Evolutionary conservation across 352 stramenopile genomes (phyloP).

Genomic region (Globisporangium parvum): DNA sequence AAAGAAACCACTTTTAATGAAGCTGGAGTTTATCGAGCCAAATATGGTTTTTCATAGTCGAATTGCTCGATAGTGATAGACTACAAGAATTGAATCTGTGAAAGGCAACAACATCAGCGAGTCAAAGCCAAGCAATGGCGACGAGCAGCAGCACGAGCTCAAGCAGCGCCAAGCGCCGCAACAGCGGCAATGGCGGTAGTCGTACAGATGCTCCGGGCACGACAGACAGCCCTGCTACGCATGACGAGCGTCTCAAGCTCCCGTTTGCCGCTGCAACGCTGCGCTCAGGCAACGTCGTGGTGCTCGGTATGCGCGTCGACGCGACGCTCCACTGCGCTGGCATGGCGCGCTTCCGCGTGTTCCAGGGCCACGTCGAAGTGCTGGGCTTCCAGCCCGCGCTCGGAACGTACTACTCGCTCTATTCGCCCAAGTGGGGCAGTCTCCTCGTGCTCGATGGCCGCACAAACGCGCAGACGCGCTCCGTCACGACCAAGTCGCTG

Average conservation of each 20-base stretch:
- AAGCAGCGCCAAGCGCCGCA: too few relatives aligned
- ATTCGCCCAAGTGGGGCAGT: constrained; percentile 80
- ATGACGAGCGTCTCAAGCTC: background rate
- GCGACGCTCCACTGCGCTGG: constrained; percentile 61
- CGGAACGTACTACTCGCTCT: constrained; percentile 72
- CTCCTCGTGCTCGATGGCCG: constrained; percentile 48
- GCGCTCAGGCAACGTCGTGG: constrained; percentile 56
- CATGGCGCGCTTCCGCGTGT: constrained; percentile 71
- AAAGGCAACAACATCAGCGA: too few relatives aligned
- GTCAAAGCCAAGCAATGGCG: too few relatives aligned
- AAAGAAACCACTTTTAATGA: too few relatives aligned
- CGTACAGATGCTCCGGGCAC: background rate
- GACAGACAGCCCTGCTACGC: background rate
- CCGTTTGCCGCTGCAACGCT: constrained; percentile 25
- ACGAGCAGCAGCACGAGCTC: too few relatives aligned
- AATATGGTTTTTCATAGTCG: too few relatives aligned
- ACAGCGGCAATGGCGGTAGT: too few relatives aligned
- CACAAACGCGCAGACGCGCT: constrained; percentile 19
- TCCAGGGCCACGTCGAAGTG: constrained; percentile 69
- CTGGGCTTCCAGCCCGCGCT: constrained; percentile 61
- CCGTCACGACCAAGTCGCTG: constrained; percentile 4
- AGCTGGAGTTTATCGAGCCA: too few relatives aligned
- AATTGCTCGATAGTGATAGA: too few relatives aligned
- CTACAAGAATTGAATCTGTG: too few relatives aligned
- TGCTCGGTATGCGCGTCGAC: constrained; percentile 48